Percentiles rank a stretch among this genome's conserved stretches.
Evolutionary conservation across 2,329 filamentous ascomycete species (phyloP).

Genomic region (Xylariomycetidae sp.): DNA sequence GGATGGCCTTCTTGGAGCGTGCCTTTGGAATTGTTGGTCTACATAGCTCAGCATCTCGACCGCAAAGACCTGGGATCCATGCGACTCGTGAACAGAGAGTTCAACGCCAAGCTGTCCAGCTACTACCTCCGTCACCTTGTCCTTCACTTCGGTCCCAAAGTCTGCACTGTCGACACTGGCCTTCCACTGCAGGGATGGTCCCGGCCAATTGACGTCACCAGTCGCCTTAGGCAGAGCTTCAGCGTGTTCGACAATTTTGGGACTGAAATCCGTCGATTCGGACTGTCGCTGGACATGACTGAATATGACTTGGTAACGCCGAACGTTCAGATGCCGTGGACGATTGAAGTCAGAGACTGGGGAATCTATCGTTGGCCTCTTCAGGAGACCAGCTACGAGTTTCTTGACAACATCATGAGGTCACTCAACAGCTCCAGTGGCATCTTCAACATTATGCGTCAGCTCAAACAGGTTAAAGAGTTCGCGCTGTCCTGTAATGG

Average conservation of each 20-base stretch:
- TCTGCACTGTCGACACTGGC: slow-evolving; percentile 46
- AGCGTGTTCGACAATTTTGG: slow-evolving; percentile 59
- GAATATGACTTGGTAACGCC: slow-evolving; percentile 46
- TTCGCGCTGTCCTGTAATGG: slow-evolving; percentile 65
- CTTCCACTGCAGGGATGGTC: slow-evolving; percentile 12
- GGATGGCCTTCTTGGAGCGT: slow-evolving; percentile 27
- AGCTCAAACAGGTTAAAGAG: slow-evolving; percentile 51
- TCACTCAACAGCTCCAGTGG: no score
- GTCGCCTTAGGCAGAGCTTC: slow-evolving; percentile 11
- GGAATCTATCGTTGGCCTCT: slow-evolving; percentile 63
- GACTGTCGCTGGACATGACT: slow-evolving; percentile 64
- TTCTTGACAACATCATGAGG: no score
- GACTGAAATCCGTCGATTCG: slow-evolving; percentile 56
- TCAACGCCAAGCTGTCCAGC: slow-evolving; percentile 49
- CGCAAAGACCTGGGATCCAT: slow-evolving; percentile 11
- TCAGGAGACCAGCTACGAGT: no score
- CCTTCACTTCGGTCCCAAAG: slow-evolving; percentile 42
- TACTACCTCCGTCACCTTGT: slow-evolving; percentile 41
- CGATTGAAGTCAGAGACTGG: slow-evolving; percentile 55
- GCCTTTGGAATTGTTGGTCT: slow-evolving; percentile 59
- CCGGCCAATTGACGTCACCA: slow-evolving; percentile 14
- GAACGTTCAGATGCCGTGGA: slow-evolving; percentile 51
- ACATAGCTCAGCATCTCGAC: slow-evolving; percentile 49
- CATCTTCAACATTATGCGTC: slow-evolving; percentile 57
- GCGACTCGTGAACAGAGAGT: slow-evolving; percentile 31